Percentiles rank a stretch among this genome's conserved stretches.
Evolutionary conservation across 495 filamentous ascomycete genomes (phyloP).

Genomic region (Neurospora sp.): DNA sequence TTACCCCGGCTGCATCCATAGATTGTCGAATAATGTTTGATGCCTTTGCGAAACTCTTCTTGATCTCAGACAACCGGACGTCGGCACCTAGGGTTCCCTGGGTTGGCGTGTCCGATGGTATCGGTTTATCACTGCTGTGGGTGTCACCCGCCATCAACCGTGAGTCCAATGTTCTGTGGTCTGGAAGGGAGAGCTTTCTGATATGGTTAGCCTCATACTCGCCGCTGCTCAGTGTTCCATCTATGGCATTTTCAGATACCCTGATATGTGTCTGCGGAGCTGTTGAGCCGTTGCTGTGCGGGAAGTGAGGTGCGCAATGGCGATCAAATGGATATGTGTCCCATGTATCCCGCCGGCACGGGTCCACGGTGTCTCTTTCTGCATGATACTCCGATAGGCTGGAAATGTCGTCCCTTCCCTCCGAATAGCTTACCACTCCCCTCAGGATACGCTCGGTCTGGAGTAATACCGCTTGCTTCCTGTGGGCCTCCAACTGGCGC

Average conservation of each 20-base stretch:
- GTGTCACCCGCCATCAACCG: neutral
- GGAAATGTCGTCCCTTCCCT: constrained; percentile 30
- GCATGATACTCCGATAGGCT: constrained; percentile 3
- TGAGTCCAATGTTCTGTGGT: neutral
- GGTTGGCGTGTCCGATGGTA: neutral
- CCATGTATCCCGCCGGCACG: neutral
- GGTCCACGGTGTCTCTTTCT: constrained; percentile 5
- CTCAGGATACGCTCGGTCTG: constrained; percentile 49
- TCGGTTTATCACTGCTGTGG: neutral
- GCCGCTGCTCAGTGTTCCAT: neutral
- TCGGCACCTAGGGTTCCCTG: neutral
- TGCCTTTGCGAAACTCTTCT: constrained; percentile 30
- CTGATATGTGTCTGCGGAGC: neutral
- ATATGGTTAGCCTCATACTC: neutral
- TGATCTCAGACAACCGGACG: constrained; percentile 3
- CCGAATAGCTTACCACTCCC: constrained; percentile 55
- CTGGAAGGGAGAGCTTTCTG: neutral
- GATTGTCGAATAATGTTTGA: constrained; percentile 41
- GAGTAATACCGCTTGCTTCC: constrained; percentile 46
- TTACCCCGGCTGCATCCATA: constrained; percentile 40
- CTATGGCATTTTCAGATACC: neutral
- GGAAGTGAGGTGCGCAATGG: neutral
- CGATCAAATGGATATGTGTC: neutral
- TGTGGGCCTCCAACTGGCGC: constrained; percentile 49
- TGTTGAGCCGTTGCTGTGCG: neutral